phyloP scores from a whole-genome alignment of 2,329 filamentous ascomycete genomes.

The Gyromitra esculenta region DNA sequence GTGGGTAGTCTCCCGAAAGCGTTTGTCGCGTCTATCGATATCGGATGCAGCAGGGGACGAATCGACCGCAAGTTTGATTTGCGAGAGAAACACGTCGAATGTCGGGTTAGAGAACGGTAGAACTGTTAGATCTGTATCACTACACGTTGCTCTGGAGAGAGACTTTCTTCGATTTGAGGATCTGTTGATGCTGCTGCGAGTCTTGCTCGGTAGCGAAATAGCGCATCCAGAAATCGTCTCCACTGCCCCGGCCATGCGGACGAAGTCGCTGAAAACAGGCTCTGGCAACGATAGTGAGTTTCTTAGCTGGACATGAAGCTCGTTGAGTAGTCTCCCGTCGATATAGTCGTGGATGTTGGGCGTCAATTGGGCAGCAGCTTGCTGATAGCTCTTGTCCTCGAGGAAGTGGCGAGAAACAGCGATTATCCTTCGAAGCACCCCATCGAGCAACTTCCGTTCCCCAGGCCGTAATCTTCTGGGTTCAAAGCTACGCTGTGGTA shows the following conservation, averaged over 20 bases:
- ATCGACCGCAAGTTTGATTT: constrained; percentile 54
- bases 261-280: constrained; percentile 28
- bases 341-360: constrained; percentile 39
- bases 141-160: not conserved
- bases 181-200: no score
- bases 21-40: constrained; percentile 45
- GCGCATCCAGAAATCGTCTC: constrained; percentile 1
- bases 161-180: no score
- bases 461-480: not conserved
- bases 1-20: constrained; percentile 66
- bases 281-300: not conserved
- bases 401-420: constrained; percentile 23
- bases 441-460: not conserved
- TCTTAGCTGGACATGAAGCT: not conserved
- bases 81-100: constrained; percentile 63
- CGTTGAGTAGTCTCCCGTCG: constrained; percentile 37
- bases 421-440: not conserved
- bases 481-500: constrained; percentile 60
- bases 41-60: constrained; percentile 10
- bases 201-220: constrained; percentile 8
- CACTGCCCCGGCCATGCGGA: constrained; percentile 21
- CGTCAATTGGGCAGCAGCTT: constrained; percentile 3
- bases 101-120: constrained; percentile 65
- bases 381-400: not conserved
- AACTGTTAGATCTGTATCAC: not conserved